phyloP scores from a whole-genome alignment of 2,329 filamentous ascomycete genomes.

The Ascochyta koolunga region DNA sequence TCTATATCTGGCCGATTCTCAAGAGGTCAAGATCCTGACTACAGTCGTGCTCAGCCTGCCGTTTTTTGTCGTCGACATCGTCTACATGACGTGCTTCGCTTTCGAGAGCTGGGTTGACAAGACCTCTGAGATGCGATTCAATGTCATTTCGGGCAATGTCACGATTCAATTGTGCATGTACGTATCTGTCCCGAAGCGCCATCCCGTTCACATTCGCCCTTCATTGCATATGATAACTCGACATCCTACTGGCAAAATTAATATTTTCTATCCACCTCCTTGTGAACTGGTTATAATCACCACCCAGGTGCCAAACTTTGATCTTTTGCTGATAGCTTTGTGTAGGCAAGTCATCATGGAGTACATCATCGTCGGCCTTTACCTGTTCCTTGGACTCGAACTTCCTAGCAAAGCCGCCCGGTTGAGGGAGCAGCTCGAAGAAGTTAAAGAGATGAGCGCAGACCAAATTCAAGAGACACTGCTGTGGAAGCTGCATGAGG shows the following conservation, averaged over 20 bases:
- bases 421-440: conserved; percentile 35
- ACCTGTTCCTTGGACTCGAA: conserved; percentile 39
- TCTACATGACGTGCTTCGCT: conserved; percentile 48
- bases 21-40: conserved; percentile 44
- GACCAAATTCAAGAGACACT: conserved; percentile 40
- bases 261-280: neutral
- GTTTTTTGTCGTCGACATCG: conserved; percentile 45
- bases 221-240: neutral
- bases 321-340: neutral
- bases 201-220: neutral
- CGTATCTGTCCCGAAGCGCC: conserved; percentile 17
- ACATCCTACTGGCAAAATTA: neutral
- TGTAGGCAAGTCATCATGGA: conserved; percentile 46
- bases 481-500: conserved; percentile 43
- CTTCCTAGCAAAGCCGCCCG: conserved; percentile 41
- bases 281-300: neutral
- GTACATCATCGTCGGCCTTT: conserved; percentile 42
- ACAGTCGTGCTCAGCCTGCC: conserved; percentile 45
- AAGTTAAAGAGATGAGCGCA: conserved; percentile 34
- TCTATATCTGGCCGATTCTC: conserved; percentile 40
- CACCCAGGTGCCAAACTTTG: neutral
- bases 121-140: conserved; percentile 33
- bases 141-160: conserved; percentile 44
- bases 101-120: conserved; percentile 34
- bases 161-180: conserved; percentile 46